A percentile compares a stretch with the other conserved stretches of the same genome.
Conservation (phyloP, 805 yeast genomes). For the Saccharomycopsis capsularis region DNA sequence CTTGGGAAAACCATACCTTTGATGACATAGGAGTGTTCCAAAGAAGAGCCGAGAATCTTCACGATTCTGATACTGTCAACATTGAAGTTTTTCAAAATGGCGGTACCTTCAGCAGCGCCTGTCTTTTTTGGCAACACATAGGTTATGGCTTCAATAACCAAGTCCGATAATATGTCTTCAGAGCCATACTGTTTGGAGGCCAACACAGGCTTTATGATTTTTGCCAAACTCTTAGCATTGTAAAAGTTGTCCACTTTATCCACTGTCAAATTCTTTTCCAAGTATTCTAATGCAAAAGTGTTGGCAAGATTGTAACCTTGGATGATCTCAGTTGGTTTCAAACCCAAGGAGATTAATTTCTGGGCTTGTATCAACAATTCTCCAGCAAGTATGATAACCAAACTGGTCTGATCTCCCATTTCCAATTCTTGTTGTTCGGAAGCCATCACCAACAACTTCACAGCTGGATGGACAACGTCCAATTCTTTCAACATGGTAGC, state of each 20-base stretch:
- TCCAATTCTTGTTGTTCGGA: slow-evolving; percentile 94
- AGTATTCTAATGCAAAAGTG: slow-evolving; percentile 54
- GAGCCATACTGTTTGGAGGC: slow-evolving; percentile 90
- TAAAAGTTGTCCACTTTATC: slow-evolving; percentile 53
- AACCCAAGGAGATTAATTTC: slow-evolving; percentile 73
- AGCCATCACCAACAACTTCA: slow-evolving; percentile 91
- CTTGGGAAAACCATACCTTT: slow-evolving; percentile 98
- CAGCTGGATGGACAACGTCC: slow-evolving; percentile 96
- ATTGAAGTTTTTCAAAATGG: slow-evolving; percentile 46
- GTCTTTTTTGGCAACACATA: slow-evolving; percentile 68
- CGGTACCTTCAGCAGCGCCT: slow-evolving; percentile 23
- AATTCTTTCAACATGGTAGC: slow-evolving; percentile 92
- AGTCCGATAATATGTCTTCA: slow-evolving; percentile 67
- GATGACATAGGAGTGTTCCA: slow-evolving; percentile 67
- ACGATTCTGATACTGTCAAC: slow-evolving; percentile 94
- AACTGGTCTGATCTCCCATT: slow-evolving; percentile 94
- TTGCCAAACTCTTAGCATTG: slow-evolving; percentile 49
- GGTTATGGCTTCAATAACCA: slow-evolving; percentile 81
- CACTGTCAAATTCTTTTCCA: slow-evolving; percentile 54
- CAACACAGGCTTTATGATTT: slow-evolving; percentile 78
- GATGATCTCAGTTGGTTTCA: slow-evolving; percentile 85
- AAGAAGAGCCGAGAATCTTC: slow-evolving; percentile 88
- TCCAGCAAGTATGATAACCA: slow-evolving; percentile 88
- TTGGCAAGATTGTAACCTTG: slow-evolving; percentile 91
- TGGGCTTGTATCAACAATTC: slow-evolving; percentile 84